Conservation (phyloP, 129 eudicot genomes). For the Logfia minima region DNA sequence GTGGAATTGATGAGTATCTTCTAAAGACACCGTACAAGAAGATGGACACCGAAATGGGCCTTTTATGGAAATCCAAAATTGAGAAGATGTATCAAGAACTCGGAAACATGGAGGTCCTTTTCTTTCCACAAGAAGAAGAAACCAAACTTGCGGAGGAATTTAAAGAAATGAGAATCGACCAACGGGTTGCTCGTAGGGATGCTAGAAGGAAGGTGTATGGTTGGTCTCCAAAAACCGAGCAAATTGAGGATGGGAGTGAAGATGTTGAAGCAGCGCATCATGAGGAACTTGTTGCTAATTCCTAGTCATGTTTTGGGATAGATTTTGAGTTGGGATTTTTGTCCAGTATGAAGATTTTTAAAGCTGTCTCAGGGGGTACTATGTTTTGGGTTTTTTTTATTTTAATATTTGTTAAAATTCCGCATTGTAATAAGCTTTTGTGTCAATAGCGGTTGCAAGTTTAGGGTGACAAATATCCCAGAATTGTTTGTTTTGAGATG, state of each 20-base stretch:
- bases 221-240: constrained; percentile 42
- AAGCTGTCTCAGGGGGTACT: not conserved
- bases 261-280: constrained; percentile 36
- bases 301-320: constrained; percentile 2
- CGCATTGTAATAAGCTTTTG: constrained; percentile 30
- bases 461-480: not conserved
- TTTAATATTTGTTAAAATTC: constrained; percentile 1
- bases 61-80: constrained; percentile 85
- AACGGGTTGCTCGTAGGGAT: constrained; percentile 57
- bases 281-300: constrained; percentile 40
- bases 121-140: constrained; percentile 87
- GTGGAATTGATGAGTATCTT: constrained; percentile 94
- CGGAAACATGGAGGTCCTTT: constrained; percentile 69
- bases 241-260: constrained; percentile 30
- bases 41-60: constrained; percentile 94
- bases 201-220: constrained; percentile 59
- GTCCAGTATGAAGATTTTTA: not conserved
- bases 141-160: constrained; percentile 69
- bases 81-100: constrained; percentile 89
- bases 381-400: not conserved
- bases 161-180: constrained; percentile 48
- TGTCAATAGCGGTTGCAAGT: constrained; percentile 1
- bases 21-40: constrained; percentile 89
- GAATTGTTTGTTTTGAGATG: not conserved
- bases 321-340: constrained; percentile 5